Conservation (phyloP, 805 yeast genomes). For the Suhomyces tanzawaensis region DNA sequence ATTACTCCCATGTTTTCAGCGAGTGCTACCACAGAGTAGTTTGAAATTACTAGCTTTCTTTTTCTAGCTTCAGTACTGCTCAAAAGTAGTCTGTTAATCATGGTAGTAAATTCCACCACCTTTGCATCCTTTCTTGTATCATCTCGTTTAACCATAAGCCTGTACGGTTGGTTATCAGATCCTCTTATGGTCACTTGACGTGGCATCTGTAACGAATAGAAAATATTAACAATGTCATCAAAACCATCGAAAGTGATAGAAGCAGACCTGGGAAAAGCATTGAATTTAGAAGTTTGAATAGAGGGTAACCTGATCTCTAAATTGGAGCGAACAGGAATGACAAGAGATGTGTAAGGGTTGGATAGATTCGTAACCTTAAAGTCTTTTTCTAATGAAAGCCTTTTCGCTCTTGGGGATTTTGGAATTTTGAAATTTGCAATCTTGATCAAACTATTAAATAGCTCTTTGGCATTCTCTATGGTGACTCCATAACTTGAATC, state of each 20-base stretch:
- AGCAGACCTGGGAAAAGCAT: conserved; percentile 45
- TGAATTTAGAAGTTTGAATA: conserved; percentile 37
- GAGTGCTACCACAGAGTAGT: conserved; percentile 86
- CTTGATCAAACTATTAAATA: conserved; percentile 42
- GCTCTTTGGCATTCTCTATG: conserved; percentile 27
- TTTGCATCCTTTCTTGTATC: conserved; percentile 95
- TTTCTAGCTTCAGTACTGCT: conserved; percentile 70
- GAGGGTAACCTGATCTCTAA: conserved; percentile 66
- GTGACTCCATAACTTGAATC: conserved; percentile 13
- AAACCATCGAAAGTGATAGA: conserved; percentile 56
- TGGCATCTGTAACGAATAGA: conserved; percentile 85
- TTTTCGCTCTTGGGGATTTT: conserved; percentile 31
- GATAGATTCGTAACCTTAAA: conserved; percentile 33
- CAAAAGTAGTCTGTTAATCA: conserved; percentile 71
- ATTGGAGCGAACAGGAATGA: conserved; percentile 71
- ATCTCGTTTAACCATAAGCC: conserved; percentile 81
- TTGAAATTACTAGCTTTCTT: conserved; percentile 65
- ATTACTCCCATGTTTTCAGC: conserved; percentile 86
- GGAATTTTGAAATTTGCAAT: conserved; percentile 42
- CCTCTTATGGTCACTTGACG: conserved; percentile 74
- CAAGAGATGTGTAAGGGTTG: conserved; percentile 45
- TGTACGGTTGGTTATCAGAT: conserved; percentile 69
- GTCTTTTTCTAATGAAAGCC: conserved; percentile 40
- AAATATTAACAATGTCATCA: conserved; percentile 65
- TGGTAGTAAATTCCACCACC: conserved; percentile 84